phyloP scores from a whole-genome alignment of 1,284 basidiomycete species.

The Ceratobasidium theobromae region DNA sequence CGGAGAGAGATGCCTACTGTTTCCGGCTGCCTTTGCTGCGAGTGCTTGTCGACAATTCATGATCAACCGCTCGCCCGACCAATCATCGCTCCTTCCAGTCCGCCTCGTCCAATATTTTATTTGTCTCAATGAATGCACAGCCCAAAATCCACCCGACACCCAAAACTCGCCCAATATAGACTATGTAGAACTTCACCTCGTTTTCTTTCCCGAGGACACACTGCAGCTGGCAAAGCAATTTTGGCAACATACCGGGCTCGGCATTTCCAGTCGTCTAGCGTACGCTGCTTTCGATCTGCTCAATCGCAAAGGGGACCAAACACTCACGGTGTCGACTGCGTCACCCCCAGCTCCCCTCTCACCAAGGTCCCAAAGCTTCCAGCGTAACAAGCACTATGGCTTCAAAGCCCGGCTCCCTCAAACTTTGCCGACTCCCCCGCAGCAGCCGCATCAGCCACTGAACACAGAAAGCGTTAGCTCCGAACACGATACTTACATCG shows the following conservation, averaged over 20 bases:
- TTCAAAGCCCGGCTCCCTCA: slow-evolving; percentile 37
- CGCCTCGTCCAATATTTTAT: slow-evolving; percentile 77
- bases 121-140: slow-evolving; percentile 50
- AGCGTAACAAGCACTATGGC: slow-evolving; percentile 56
- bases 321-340: slow-evolving; percentile 38
- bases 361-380: slow-evolving; percentile 49
- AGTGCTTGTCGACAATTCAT: slow-evolving; percentile 78
- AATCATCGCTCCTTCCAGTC: slow-evolving; percentile 51
- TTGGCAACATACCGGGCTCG: slow-evolving; percentile 94
- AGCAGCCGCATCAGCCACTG: slow-evolving; percentile 34
- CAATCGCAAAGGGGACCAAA: slow-evolving; percentile 38
- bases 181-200: slow-evolving; percentile 68
- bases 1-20: slow-evolving; percentile 76
- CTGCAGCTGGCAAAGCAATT: slow-evolving; percentile 82
- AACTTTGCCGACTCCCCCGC: slow-evolving; percentile 31
- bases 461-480: slow-evolving; percentile 45
- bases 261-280: slow-evolving; percentile 85
- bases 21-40: slow-evolving; percentile 72
- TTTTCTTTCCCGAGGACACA: slow-evolving; percentile 70
- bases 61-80: slow-evolving; percentile 51
- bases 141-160: slow-evolving; percentile 39
- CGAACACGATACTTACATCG: slow-evolving; percentile 62
- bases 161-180: slow-evolving; percentile 41
- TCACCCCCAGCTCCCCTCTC: slow-evolving; percentile 39
- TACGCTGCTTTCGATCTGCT: slow-evolving; percentile 78